These are phyloP conservation scores for Heliamphora pulchella DNA, from an alignment of 179 eudicot species.

Conservation along the genomic window DNA sequence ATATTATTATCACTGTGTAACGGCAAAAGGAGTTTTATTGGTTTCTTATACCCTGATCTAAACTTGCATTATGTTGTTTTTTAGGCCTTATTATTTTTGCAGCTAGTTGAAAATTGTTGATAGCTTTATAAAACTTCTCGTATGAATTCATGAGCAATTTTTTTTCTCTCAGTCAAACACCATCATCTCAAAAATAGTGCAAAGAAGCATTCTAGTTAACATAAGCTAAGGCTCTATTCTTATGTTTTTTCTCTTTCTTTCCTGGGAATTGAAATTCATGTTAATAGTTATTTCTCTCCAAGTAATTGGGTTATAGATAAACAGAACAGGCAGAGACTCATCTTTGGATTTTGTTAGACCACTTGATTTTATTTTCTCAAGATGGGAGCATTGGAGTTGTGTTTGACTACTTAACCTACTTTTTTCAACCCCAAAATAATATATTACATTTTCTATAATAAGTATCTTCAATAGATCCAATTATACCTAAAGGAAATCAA, in stretches of 20 bases:
- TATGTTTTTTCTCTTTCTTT: background rate
- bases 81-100: background rate
- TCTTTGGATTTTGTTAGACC: background rate
- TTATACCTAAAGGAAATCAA: too few species aligned
- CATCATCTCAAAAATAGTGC: background rate
- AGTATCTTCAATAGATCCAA: too few species aligned
- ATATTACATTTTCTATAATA: too few species aligned
- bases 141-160: background rate
- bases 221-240: background rate
- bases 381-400: too few species aligned
- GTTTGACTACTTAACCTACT: too few species aligned
- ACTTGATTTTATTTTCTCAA: background rate
- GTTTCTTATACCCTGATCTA: background rate
- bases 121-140: background rate
- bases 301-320: background rate
- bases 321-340: background rate
- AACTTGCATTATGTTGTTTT: background rate
- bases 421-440: too few species aligned
- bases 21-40: too few species aligned
- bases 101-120: background rate
- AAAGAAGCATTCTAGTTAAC: background rate
- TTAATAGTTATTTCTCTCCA: background rate
- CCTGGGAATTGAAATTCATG: background rate
- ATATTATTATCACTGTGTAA: too few species aligned
- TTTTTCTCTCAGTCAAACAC: background rate